Evolutionary conservation across 1,284 basidiomycete species (phyloP).

Genomic region (Chalciporus sp.): DNA sequence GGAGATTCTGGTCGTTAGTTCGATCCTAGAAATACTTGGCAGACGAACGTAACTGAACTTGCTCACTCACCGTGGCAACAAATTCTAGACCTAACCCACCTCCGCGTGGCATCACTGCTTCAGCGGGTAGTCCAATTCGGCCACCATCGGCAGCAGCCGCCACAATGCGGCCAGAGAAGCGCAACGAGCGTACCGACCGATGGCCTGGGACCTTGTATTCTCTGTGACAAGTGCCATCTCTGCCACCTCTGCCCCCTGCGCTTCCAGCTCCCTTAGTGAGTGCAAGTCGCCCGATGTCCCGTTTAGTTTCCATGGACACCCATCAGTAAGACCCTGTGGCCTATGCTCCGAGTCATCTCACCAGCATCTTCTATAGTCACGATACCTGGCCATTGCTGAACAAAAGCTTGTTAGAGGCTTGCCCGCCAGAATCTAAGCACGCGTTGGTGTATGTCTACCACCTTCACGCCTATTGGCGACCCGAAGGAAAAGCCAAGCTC

Average conservation of each 20-base stretch:
- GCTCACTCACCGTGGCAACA: not conserved
- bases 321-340: slow-evolving; percentile 11
- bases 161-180: not conserved
- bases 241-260: not conserved
- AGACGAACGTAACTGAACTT: slow-evolving; percentile 17
- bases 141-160: not conserved
- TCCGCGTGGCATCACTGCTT: not conserved
- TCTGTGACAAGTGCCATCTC: not conserved
- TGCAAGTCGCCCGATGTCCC: slow-evolving; percentile 11
- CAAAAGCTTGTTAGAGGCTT: slow-evolving; percentile 13
- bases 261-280: not conserved
- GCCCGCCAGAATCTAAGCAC: slow-evolving; percentile 18
- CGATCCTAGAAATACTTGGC: not conserved
- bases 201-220: not conserved
- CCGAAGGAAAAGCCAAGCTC: slow-evolving; percentile 19
- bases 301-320: not conserved
- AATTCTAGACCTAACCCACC: not conserved
- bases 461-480: slow-evolving; percentile 28
- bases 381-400: slow-evolving; percentile 5
- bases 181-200: not conserved
- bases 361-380: not conserved
- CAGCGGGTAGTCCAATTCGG: not conserved
- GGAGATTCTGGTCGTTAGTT: too few relatives aligned
- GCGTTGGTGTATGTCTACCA: slow-evolving; percentile 23
- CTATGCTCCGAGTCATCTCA: slow-evolving; percentile 3